A percentile compares a stretch with the other conserved stretches of the same genome.
Conservation (phyloP, 2,329 filamentous ascomycete genomes). For the Colletotrichum liriopes region DNA sequence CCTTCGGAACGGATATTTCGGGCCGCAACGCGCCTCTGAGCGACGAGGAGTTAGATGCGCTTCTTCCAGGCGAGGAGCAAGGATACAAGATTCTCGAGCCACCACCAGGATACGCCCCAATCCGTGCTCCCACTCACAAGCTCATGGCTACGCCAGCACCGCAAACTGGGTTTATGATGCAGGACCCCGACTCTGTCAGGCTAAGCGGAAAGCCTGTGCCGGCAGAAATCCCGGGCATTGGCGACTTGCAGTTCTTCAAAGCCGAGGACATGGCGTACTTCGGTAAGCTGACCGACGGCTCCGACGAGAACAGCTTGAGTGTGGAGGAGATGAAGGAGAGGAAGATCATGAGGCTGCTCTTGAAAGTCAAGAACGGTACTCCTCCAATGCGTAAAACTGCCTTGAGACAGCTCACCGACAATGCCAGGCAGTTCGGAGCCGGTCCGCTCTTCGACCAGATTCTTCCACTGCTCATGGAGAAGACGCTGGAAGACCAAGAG, state of each 20-base stretch:
- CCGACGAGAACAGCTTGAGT: conserved; percentile 90
- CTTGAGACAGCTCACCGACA: conserved; percentile 96
- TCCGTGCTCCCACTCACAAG: conserved; percentile 83
- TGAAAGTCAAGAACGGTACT: conserved; percentile 99
- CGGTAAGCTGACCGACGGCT: conserved; percentile 94
- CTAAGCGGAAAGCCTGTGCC: conserved; percentile 91
- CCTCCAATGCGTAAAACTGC: conserved; percentile 99
- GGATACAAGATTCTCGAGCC: conserved; percentile 94
- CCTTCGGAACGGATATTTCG: conserved; percentile 87
- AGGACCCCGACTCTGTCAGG: conserved; percentile 89
- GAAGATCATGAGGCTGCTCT: conserved; percentile 96
- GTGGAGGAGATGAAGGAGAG: conserved; percentile 97
- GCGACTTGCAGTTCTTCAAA: conserved; percentile 98
- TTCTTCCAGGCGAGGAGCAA: conserved; percentile 89
- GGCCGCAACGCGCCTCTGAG: conserved; percentile 86
- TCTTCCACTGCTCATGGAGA: conserved; percentile 96
- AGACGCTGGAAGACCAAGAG: conserved; percentile 96
- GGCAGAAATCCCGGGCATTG: conserved; percentile 95
- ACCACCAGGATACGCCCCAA: conserved; percentile 91
- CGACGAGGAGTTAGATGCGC: conserved; percentile 93
- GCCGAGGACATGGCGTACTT: conserved; percentile 99
- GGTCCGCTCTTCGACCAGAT: conserved; percentile 98
- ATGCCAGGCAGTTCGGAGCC: conserved; percentile 95
- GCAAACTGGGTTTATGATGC: conserved; percentile 95
- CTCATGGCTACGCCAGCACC: conserved; percentile 81